Conservation (phyloP, 2,329 filamentous ascomycete species). For the Ceratocystis eucalypticola region DNA sequence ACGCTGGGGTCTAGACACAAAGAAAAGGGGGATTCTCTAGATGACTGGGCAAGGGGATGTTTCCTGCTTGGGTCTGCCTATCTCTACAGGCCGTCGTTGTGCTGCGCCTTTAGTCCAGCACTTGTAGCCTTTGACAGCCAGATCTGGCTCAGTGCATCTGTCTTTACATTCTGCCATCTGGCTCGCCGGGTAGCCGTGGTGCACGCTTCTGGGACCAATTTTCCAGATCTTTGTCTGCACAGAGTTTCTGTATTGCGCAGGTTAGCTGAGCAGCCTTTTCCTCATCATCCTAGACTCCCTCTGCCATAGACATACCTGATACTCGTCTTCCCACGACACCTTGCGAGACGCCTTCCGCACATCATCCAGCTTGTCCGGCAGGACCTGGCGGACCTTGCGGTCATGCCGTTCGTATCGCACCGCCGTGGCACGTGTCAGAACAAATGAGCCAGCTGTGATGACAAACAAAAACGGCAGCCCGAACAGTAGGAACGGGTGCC, state of each 20-base stretch:
- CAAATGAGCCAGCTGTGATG: conserved; percentile 85
- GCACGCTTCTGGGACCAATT: conserved; percentile 96
- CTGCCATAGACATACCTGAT: conserved; percentile 52
- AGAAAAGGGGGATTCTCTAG: too few relatives aligned
- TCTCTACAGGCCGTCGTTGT: not conserved
- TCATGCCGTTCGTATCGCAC: conserved; percentile 90
- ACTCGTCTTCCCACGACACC: conserved; percentile 73
- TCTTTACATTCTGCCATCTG: conserved; percentile 58
- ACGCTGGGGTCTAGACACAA: too few relatives aligned
- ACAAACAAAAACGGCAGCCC: conserved; percentile 83
- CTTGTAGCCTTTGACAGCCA: too few relatives aligned
- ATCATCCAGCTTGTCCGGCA: conserved; percentile 72
- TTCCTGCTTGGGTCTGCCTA: too few relatives aligned
- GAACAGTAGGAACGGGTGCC: conserved; percentile 81
- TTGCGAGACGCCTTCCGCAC: conserved; percentile 57
- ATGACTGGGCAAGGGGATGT: too few relatives aligned
- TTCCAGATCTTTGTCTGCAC: conserved; percentile 68
- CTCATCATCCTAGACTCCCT: too few relatives aligned
- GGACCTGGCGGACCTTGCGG: conserved; percentile 72
- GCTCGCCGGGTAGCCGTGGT: conserved; percentile 76
- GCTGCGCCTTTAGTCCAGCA: too few relatives aligned
- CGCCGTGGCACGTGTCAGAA: conserved; percentile 85
- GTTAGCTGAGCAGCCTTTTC: not conserved
- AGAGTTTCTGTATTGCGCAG: conserved; percentile 14
- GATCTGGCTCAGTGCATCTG: not conserved